Conservation (phyloP, 2,329 filamentous ascomycete species). For the Paecilomyces dactylethromorphus region DNA sequence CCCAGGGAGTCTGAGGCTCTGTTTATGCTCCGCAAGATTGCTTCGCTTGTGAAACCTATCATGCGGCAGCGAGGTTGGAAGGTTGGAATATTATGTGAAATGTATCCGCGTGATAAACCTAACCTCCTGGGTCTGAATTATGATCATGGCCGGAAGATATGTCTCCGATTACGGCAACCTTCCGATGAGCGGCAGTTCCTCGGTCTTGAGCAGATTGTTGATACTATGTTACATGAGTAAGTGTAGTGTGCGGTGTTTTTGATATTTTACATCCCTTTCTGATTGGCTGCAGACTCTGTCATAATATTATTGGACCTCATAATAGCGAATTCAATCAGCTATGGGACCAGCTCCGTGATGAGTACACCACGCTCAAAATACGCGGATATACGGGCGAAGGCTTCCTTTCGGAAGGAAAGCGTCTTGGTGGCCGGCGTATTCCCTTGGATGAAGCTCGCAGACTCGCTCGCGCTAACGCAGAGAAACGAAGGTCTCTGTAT, state of each 20-base stretch:
- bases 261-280: constrained; percentile 4
- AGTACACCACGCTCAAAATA: constrained; percentile 66
- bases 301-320: constrained; percentile 79
- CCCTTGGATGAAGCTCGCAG: constrained; percentile 67
- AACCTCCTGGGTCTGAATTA: constrained; percentile 77
- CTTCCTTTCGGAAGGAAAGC: constrained; percentile 69
- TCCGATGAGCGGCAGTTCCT: constrained; percentile 71
- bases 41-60: constrained; percentile 86
- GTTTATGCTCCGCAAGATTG: constrained; percentile 66
- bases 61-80: constrained; percentile 83
- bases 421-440: constrained; percentile 62
- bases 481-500: constrained; percentile 56
- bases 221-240: constrained; percentile 87
- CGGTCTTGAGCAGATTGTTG: constrained; percentile 69
- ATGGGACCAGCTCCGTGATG: constrained; percentile 84
- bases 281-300: constrained; percentile 54
- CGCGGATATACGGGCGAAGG: constrained; percentile 90
- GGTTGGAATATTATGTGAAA: constrained; percentile 74
- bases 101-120: constrained; percentile 68
- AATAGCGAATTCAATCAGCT: constrained; percentile 74
- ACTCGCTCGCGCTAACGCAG: constrained; percentile 65
- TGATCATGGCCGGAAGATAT: constrained; percentile 70
- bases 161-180: constrained; percentile 71
- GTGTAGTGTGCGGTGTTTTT: constrained; percentile 9
- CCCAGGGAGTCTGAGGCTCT: constrained; percentile 47